Evolutionary conservation across 176 grass and related monocot species (phyloP), one percentile per base, ranked within the genome.

Genomic region (Avena atlantica): DNA sequence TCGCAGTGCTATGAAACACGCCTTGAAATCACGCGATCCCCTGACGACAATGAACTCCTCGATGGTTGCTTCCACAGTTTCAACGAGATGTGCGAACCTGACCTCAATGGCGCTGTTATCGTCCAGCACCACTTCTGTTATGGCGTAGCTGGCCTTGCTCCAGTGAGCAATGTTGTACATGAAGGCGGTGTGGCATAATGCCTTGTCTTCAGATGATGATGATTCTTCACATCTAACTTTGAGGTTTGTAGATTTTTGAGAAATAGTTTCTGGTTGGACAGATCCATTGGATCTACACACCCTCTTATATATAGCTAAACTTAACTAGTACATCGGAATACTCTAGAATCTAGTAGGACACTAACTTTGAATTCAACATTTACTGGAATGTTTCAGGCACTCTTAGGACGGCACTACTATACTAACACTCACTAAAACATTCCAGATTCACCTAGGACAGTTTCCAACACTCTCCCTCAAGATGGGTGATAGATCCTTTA

Each of bases 21-120:
- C 81, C 12, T 36, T 73, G 2, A 73, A 73, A n/a, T 70, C 53
- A 16, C 13, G 4, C 1, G 52, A 71, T 11, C 81, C 68, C 9
- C 37, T 23, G 20, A 37, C 34, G 17, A 70, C 16, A 7, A 6
- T 49, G 49, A 36, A 13, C 4, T 27, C 12, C 2, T 2, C 13
- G n/a, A 83, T 59, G 36, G 81, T 83, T 2, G 81, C 81, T 37
- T 83, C 81, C 1, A 83, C 14, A 5, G 68, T 9, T 15, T 56
- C 2, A 1, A 3, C 52, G 3, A 82, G 19, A 56, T 82, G 80
- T 1, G 48, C 49, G 2, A 70, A 70, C 29, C 8, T 82, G 49
- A 70, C 6, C 49, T 56, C 27, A 0, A 70, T 57, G 2, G 62
- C 37, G 50, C 29, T 56, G 25, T n/a, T 3, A 11, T 82, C 29